Base-by-base conservation (phyloP, 1,139 yeast genomes). In the Tardiomyces digboiensis region DNA sequence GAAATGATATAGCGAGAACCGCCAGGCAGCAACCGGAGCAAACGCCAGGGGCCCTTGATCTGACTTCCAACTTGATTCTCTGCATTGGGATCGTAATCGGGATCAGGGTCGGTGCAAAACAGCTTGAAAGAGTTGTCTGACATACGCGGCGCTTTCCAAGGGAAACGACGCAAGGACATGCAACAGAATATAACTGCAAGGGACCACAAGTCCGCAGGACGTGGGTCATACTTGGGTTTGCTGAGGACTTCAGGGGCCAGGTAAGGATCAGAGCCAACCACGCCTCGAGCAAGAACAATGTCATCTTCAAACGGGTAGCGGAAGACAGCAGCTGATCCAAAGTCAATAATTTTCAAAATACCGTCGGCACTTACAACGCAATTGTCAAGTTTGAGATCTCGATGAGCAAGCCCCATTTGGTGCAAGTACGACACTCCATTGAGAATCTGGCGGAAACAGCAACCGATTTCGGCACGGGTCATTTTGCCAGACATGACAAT, bases 201-300 rank as follows among this genome's bases (percentile, higher is more conserved):
- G 8, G 95, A 85, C 97, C 97, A 89, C 29, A 89, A 83, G 64
- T 89, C 97, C 18, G 89, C 95, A 7, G 94, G 93, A 51, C 95
- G 75, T 16, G 97, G 96, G 62, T 86, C 95, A 60, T 89, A 89
- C 53, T 82, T 79, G 52, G 85, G 73, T 46, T 72, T 70, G 8
- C 87, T 87, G 53, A 94, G 77, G 14, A 89, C 95, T 64, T 89
- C 97, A 0, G 97, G 97, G 0, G 97, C 95, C 53, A 88, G 70
- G 60, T 88, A 88, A 10, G 97, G 97, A 62, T 88, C 97, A 10
- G 94, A 82, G 4, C 97, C 97, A 37, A 88, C 96, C 46, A 88
- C 82, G 2, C 97, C 97, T 53, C 82, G 86, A 2, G 95, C 80
- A 59, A 82, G 85, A 45, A 86, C 86, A 47, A 83, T 68, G 12